Conservation (phyloP, 2,329 filamentous ascomycete genomes). For the Dryadomyces quercivorus region DNA sequence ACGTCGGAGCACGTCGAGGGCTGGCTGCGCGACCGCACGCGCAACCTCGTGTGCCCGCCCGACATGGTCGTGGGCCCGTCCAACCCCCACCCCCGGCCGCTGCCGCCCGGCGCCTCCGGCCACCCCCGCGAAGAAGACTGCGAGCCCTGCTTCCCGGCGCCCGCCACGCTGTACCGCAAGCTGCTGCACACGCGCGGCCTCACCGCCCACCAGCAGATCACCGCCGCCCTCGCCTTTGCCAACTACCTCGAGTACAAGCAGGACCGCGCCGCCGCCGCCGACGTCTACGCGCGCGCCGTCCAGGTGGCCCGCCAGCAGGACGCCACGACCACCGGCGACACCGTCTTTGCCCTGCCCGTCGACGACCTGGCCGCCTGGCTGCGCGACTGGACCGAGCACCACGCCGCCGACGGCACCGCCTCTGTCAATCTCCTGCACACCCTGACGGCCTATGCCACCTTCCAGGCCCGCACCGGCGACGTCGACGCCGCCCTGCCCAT, state of each 20-base stretch:
- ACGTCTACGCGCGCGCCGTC: constrained; percentile 7
- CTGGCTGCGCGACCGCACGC: constrained; percentile 58
- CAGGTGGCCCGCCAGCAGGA: constrained; percentile 7
- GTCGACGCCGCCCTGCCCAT: constrained; percentile 64
- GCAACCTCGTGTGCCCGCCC: constrained; percentile 54
- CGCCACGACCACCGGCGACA: too few species aligned
- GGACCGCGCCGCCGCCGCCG: constrained; percentile 9
- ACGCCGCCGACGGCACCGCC: constrained; percentile 34
- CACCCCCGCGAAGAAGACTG: constrained; percentile 67
- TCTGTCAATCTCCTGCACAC: constrained; percentile 63
- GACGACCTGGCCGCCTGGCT: constrained; percentile 4
- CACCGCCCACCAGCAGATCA: constrained; percentile 62
- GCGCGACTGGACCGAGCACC: constrained; percentile 6
- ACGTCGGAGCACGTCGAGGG: constrained; percentile 73
- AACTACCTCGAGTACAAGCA: constrained; percentile 76
- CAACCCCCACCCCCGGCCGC: constrained; percentile 66
- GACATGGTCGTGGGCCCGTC: constrained; percentile 70
- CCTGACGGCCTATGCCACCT: constrained; percentile 66
- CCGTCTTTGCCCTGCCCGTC: not conserved
- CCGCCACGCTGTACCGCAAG: constrained; percentile 70
- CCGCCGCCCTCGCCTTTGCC: constrained; percentile 72
- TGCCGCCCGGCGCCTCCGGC: constrained; percentile 49
- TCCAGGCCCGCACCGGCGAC: constrained; percentile 60
- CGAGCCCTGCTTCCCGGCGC: constrained; percentile 52
- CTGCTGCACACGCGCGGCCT: constrained; percentile 74